Conservation (phyloP, 2,329 filamentous ascomycete genomes). For the Mycosphaerelloides madeirae region DNA sequence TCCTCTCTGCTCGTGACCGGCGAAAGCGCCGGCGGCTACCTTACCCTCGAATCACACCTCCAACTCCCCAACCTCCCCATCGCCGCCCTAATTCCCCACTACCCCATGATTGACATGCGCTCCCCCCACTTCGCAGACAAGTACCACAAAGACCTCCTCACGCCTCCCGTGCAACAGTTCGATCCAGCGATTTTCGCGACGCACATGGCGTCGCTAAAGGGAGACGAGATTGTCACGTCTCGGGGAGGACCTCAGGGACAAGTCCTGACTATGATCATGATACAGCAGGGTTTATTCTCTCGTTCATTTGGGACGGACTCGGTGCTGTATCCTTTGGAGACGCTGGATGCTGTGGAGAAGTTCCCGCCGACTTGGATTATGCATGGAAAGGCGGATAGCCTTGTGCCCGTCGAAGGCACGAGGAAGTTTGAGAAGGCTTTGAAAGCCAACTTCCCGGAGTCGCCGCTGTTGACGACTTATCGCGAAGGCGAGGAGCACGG, state of each 20-base stretch:
- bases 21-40: constrained; percentile 38
- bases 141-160: constrained; percentile 13
- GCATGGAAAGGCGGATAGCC: constrained; percentile 33
- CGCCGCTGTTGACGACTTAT: constrained; percentile 25
- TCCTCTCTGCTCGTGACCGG: constrained; percentile 29
- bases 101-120: constrained; percentile 31
- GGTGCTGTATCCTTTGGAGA: constrained; percentile 27
- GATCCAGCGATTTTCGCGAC: constrained; percentile 4
- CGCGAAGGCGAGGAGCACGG: constrained; percentile 34
- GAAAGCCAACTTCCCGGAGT: constrained; percentile 21
- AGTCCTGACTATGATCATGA: constrained; percentile 15
- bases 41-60: constrained; percentile 32
- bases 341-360: constrained; percentile 24
- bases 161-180: constrained; percentile 6
- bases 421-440: constrained; percentile 28
- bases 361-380: constrained; percentile 32
- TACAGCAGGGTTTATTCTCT: constrained; percentile 14
- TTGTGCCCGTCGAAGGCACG: constrained; percentile 29
- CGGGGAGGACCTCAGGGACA: constrained; percentile 5
- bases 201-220: constrained; percentile 9
- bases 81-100: constrained; percentile 29
- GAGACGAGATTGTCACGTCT: constrained; percentile 10
- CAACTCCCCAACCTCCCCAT: constrained; percentile 15
- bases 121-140: constrained; percentile 16
- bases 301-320: constrained; percentile 12